Evolutionary conservation across 2,329 filamentous ascomycete species (phyloP).

Genomic region (Xylariaceae sp.): DNA sequence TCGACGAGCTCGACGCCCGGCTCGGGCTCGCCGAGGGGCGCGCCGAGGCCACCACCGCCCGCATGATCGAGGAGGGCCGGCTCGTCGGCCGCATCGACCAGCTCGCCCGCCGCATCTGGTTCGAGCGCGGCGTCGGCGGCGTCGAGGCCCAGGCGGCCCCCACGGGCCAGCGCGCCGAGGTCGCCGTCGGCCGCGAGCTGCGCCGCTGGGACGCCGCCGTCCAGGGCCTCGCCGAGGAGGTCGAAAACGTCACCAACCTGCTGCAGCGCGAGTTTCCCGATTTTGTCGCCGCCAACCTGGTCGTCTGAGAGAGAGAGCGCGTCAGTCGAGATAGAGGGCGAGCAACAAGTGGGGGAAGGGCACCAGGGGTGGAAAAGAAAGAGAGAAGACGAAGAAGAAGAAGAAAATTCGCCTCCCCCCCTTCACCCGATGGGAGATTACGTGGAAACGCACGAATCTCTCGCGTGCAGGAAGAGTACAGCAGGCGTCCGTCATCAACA

Average conservation of each 20-base stretch:
- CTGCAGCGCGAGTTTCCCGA: constrained; percentile 74
- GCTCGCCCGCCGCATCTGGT: constrained; percentile 81
- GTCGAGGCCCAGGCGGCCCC: constrained; percentile 59
- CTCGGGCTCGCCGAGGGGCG: constrained; percentile 71
- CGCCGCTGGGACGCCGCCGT: constrained; percentile 87
- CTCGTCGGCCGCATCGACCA: constrained; percentile 88
- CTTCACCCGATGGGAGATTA: too few species aligned
- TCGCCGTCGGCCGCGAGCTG: constrained; percentile 61
- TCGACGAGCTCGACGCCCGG: constrained; percentile 67
- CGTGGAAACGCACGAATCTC: too few species aligned
- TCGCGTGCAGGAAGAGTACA: too few species aligned
- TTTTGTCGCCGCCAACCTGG: constrained; percentile 48
- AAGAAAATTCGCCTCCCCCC: too few species aligned
- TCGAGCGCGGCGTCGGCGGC: constrained; percentile 53
- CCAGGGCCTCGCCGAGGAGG: constrained; percentile 76
- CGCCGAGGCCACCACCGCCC: constrained; percentile 84
- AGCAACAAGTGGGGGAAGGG: neutral
- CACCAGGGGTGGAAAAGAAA: constrained; percentile 2
- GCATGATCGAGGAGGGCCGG: constrained; percentile 93
- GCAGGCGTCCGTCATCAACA: too few species aligned
- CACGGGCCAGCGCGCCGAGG: constrained; percentile 57
- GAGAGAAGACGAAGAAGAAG: neutral
- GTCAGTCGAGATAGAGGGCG: neutral
- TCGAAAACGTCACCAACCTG: constrained; percentile 76
- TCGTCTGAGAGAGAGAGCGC: constrained; percentile 28